These are phyloP conservation scores for Coemansia sp. DNA, from an alignment of 192 early-diverging fungal genomes.

Conservation along the genomic window DNA sequence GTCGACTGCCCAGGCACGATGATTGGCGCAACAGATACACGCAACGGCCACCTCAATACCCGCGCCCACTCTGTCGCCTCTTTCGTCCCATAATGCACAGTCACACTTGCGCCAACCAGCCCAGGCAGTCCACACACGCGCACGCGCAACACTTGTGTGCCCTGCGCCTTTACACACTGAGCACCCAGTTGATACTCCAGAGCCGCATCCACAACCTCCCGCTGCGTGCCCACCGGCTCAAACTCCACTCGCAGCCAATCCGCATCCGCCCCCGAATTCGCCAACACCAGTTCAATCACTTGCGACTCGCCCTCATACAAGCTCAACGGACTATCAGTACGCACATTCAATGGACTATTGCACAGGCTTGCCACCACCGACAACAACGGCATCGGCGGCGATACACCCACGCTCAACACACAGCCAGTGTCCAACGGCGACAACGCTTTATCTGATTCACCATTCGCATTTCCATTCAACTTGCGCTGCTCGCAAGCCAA, in stretches of 20 bases:
- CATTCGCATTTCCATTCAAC: constrained; percentile 13
- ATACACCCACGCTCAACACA: constrained; percentile 20
- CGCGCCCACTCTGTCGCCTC: constrained; percentile 23
- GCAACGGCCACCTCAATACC: constrained; percentile 37
- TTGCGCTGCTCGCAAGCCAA: constrained; percentile 33
- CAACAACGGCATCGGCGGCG: constrained; percentile 28
- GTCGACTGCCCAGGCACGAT: constrained; percentile 13
- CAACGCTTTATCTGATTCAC: constrained; percentile 4
- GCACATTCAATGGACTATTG: constrained; percentile 10
- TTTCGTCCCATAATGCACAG: constrained; percentile 25
- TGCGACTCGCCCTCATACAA: constrained; percentile 46
- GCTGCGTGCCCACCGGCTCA: constrained; percentile 26
- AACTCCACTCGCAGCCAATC: constrained; percentile 26
- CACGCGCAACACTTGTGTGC: constrained; percentile 14
- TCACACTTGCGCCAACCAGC: constrained; percentile 23
- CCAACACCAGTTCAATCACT: constrained; percentile 22
- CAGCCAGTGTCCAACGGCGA: constrained; percentile 27
- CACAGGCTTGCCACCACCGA: constrained; percentile 13
- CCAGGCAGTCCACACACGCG: constrained; percentile 30
- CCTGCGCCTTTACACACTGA: not conserved
- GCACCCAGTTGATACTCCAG: constrained; percentile 20
- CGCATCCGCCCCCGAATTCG: constrained; percentile 14
- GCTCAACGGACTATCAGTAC: constrained; percentile 30
- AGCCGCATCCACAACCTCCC: constrained; percentile 35
- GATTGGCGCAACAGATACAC: constrained; percentile 29